Conservation (phyloP, 495 filamentous ascomycete genomes). For the Tricharina praecox region DNA sequence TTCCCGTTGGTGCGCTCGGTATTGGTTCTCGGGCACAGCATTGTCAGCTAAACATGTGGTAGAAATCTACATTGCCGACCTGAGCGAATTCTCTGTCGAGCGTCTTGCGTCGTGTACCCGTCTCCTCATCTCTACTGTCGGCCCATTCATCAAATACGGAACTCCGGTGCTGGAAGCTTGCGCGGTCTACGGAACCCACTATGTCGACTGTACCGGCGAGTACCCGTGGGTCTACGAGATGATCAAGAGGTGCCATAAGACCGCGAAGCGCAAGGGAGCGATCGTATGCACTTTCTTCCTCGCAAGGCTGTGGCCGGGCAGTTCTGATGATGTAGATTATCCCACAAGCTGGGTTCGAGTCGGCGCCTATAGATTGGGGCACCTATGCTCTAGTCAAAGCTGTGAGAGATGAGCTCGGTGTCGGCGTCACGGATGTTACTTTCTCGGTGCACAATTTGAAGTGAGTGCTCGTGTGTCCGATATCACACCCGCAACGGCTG, state of each 20-base stretch:
- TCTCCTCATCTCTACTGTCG: constrained; percentile 67
- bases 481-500: too few species aligned
- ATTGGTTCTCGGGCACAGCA: not conserved
- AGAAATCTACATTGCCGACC: constrained; percentile 47
- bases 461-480: too few species aligned
- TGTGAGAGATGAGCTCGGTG: constrained; percentile 41
- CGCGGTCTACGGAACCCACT: constrained; percentile 73
- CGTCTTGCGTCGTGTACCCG: constrained; percentile 56
- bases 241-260: constrained; percentile 61
- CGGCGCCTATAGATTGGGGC: constrained; percentile 65
- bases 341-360: constrained; percentile 71
- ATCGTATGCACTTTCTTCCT: constrained; percentile 35
- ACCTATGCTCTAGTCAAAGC: constrained; percentile 50
- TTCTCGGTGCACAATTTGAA: constrained; percentile 20
- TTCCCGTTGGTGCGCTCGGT: constrained; percentile 41
- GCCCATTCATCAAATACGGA: constrained; percentile 66
- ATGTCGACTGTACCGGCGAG: constrained; percentile 82
- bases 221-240: constrained; percentile 63
- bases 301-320: too few species aligned
- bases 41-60: constrained; percentile 7
- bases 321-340: constrained; percentile 41
- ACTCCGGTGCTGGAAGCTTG: constrained; percentile 76
- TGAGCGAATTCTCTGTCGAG: constrained; percentile 47
- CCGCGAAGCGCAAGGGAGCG: constrained; percentile 55
- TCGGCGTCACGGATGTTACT: constrained; percentile 15